phyloP scores from a whole-genome alignment of 768 basidiomycete species.

The Collybia nuda region DNA sequence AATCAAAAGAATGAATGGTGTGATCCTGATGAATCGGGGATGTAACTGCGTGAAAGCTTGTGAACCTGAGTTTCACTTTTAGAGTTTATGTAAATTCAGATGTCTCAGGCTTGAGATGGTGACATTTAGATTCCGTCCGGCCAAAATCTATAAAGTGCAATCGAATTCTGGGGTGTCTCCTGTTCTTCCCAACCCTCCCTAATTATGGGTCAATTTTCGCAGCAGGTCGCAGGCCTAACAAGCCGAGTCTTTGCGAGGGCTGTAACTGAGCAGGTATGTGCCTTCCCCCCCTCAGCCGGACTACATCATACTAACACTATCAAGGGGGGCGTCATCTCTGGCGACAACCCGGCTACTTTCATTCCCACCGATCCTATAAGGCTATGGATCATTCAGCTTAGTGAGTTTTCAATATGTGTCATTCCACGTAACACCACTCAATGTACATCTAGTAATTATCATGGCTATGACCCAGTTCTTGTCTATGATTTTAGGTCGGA shows the following conservation, averaged over 20 bases:
- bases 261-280: slow-evolving; percentile 47
- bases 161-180: not conserved
- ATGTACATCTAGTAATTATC: slow-evolving; percentile 60
- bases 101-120: too few species aligned
- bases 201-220: slow-evolving; percentile 49
- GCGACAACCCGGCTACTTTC: slow-evolving; percentile 68
- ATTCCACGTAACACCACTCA: not conserved
- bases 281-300: not conserved
- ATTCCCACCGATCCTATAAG: slow-evolving; percentile 66
- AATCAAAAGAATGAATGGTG: too few species aligned
- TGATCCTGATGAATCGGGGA: too few species aligned
- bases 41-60: too few species aligned
- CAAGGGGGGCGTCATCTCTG: slow-evolving; percentile 77
- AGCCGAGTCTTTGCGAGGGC: slow-evolving; percentile 38
- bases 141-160: not conserved
- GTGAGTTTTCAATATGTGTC: slow-evolving; percentile 35
- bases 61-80: too few species aligned
- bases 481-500: slow-evolving; percentile 56
- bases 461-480: slow-evolving; percentile 77
- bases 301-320: not conserved
- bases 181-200: slow-evolving; percentile 1
- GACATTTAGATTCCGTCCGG: too few species aligned
- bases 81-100: too few species aligned
- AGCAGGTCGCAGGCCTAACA: slow-evolving; percentile 30
- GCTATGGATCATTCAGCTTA: slow-evolving; percentile 76